Evolutionary conservation across 495 filamentous ascomycete genomes (phyloP).

Genomic region (Lasiosphaeria hispida): DNA sequence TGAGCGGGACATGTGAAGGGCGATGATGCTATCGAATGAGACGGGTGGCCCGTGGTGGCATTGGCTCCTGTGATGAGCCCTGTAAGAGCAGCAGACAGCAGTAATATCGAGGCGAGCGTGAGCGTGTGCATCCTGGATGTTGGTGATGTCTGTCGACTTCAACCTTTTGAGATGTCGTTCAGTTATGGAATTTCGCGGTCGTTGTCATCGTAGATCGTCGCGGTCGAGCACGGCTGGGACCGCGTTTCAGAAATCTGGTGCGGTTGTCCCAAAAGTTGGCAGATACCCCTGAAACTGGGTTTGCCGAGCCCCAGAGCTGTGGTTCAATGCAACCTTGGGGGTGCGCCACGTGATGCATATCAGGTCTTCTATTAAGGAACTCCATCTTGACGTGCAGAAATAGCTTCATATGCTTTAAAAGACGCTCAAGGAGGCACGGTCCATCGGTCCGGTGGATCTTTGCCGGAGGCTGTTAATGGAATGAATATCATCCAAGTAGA

Average conservation of each 20-base stretch:
- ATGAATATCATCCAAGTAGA: too few relatives aligned
- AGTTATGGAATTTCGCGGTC: not conserved
- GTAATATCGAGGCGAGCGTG: not conserved
- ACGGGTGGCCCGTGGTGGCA: not conserved
- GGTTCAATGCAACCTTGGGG: not conserved
- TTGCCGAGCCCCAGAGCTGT: not conserved
- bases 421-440: too few relatives aligned
- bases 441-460: too few relatives aligned
- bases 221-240: not conserved
- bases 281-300: not conserved
- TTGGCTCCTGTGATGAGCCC: not conserved
- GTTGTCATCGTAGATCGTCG: not conserved
- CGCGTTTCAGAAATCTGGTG: conserved; percentile 3
- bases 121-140: not conserved
- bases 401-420: too few relatives aligned
- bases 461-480: too few relatives aligned
- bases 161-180: not conserved
- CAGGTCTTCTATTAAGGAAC: too few relatives aligned
- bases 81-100: not conserved
- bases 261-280: conserved; percentile 3
- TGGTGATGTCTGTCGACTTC: not conserved
- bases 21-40: not conserved
- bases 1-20: conserved; percentile 3
- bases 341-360: not conserved
- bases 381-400: too few relatives aligned